Evolutionary conservation across 805 yeast genomes (phyloP), one percentile per base, ranked within the genome.

Genomic region (Ogataea pini): DNA sequence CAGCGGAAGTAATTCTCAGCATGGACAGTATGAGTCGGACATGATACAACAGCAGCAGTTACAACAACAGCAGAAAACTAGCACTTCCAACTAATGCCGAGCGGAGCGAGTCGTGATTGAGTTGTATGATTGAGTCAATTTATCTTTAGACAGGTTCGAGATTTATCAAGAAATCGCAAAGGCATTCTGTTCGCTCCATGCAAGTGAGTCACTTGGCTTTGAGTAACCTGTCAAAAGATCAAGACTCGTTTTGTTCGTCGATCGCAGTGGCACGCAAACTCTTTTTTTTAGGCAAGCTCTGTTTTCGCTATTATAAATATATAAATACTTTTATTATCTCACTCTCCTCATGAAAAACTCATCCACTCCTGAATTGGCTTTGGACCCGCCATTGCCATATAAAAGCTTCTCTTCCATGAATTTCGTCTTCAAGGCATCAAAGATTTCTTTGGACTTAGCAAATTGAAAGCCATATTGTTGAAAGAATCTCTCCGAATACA

Each of bases 381-480:
- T 50, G 44, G 52, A 25, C 32, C 54, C 40, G 27, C 44, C 46
- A 7, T 46, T 19, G 36, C 41, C 47, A 42, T 52, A 55, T 8
- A 44, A 37, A 9, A 63, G 51, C 39, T 65, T 66, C 42, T 67
- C 71, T 34, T 65, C 64, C 63, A 67, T 60, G 47, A 67, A 67
- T 38, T 58, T 59, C 17, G 55, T 49, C 44, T 65, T 65, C 50
- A 67, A 64, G 17, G 49, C 45, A 25, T 67, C 63, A 41, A 67
- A 65, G 1, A 64, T 28, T 27, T 56, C 60, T 25, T 53, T 59
- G 1, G 70, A 61, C 50, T 62, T 56, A n/a, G 51, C 47, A 42
- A 67, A 67, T 6, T 54, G 56, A 19, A 34, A 46, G 29, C 54
- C 52, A 47, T 59, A 58, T 24, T 63, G 62, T 34, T 51, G 56